Base-by-base conservation (phyloP, 768 basidiomycete species). In the Amanita pseudoporphyria region DNA sequence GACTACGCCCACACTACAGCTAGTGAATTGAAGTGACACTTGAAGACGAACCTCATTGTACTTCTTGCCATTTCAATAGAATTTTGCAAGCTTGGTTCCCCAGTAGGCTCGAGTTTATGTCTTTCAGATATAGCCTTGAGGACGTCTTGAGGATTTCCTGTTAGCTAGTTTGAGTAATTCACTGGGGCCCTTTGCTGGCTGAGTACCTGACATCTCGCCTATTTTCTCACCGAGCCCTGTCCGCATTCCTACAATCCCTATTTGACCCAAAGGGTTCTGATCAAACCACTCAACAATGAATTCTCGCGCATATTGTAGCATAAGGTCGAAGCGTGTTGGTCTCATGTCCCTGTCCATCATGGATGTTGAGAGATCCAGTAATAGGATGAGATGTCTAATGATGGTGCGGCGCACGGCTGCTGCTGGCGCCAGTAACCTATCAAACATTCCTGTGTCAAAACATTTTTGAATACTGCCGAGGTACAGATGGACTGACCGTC, bases 271-370 rank as follows among this genome's bases (percentile, higher is more conserved):
- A 1, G 96, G 96, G 60, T 99, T 99, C 69, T 98, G 96, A 67
- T 99, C 96, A 64, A 98, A 99, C 94, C 95, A 99, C 63, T 99
- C 96, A 6, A 77, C 71, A 24, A 98, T 76, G 56, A 98, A 99
- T 57, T 90, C 89, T 51, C 92, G 78, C 12, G 92, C 79, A 62
- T 94, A 95, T 59, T 93, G 84, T 38, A 98, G 68, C 58, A 83
- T 85, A 28, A 99, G 66, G 60, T 96, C 94, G 57, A 95, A 94
- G 50, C 96, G 79, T 18, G 89, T 92, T 9, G 94, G 92, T 5
- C 95, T 79, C 83, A 95, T 89, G 67, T 99, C 96, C 24, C 93
- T 81, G 65, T 98, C 96, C 67, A 81, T 77, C 92, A 98, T 98
- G 1, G 92, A 81, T 1, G 79, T 67, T 0, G 93, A 96, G 2